These are phyloP conservation scores for Rhododendron molle DNA, from an alignment of 148 eudicot species.

Conservation along the genomic window DNA sequence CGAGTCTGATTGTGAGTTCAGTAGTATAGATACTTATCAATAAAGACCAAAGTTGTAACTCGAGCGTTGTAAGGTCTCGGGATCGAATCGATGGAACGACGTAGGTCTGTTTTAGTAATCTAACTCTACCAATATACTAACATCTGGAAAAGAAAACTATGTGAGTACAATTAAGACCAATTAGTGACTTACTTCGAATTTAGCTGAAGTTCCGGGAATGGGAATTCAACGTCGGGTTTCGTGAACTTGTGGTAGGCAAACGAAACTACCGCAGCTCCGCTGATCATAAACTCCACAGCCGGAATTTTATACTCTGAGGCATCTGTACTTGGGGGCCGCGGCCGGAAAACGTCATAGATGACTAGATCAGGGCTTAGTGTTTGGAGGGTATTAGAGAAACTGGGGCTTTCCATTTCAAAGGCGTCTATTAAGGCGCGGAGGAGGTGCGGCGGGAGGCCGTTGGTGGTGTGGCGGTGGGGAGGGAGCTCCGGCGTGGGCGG, in stretches of 20 bases:
- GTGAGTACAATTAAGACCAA: background rate
- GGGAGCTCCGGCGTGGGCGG: conserved; percentile 12
- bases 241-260: background rate
- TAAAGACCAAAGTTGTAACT: too few species aligned
- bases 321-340: conserved; percentile 10
- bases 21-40: too few species aligned
- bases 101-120: too few species aligned
- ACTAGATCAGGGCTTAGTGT: conserved; percentile 19
- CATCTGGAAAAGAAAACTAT: too few species aligned
- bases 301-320: conserved; percentile 4
- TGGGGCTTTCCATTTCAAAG: conserved; percentile 14
- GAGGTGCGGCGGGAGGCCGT: conserved; percentile 29
- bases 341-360: conserved; percentile 27
- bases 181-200: background rate
- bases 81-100: too few species aligned
- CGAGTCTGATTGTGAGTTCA: too few species aligned
- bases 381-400: background rate
- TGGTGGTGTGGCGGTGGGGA: conserved; percentile 23
- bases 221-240: conserved; percentile 4
- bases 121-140: too few species aligned
- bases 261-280: conserved; percentile 6
- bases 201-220: background rate
- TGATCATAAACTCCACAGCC: conserved; percentile 15
- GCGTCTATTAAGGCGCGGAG: conserved; percentile 12
- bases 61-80: too few species aligned